Base-by-base conservation (phyloP, 805 yeast species). In the Saccharomycopsis amapae region DNA sequence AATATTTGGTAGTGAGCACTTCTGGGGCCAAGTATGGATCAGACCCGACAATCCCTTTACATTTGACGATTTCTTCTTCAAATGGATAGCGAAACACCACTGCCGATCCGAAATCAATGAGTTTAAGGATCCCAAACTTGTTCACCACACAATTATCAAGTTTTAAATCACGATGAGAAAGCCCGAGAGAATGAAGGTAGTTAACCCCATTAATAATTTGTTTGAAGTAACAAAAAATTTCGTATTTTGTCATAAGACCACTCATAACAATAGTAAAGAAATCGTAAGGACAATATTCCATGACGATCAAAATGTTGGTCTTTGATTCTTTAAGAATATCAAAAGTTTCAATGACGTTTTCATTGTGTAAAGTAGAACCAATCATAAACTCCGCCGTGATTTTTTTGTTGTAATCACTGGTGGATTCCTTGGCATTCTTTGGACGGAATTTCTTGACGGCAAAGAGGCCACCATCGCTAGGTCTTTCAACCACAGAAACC, bases 1-100 rank as follows among this genome's bases (percentile, higher is more conserved):
- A 85, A 42, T 69, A 66, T 25, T 72, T 72, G 34, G 59, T 60
- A 12, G 68, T 61, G 42, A 81, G 66, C 13, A 83, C 89, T 62
- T 85, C 95, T 1, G 95, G 94, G 1, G 93, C 93, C 55, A 85
- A 69, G 60, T 85, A 85, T 10, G 95, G 95, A 63, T 85, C 95
- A 13, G 86, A 78, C 12, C 95, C 95, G 43, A 85, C 90, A 49
- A 85, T 75, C 4, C 90, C 93, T 56, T 78, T 87, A 7, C 85
- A 78, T 58, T 71, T 69, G 9, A 77, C 78, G 20, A 72, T 65
- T 32, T 71, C 72, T 40, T 71, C 75, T 56, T 79, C 85, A 58
- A 76, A 81, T 4, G 93, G 93, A 57, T 83, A 84, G 55, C 78
- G 78, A 64, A 83, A 85, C 4, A 85, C 87, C 15, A 82, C 89